A percentile compares a stretch with the other conserved stretches of the same genome.
Evolutionary conservation across 495 filamentous ascomycete genomes (phyloP).

Genomic region (Aspergillus homomorphus): DNA sequence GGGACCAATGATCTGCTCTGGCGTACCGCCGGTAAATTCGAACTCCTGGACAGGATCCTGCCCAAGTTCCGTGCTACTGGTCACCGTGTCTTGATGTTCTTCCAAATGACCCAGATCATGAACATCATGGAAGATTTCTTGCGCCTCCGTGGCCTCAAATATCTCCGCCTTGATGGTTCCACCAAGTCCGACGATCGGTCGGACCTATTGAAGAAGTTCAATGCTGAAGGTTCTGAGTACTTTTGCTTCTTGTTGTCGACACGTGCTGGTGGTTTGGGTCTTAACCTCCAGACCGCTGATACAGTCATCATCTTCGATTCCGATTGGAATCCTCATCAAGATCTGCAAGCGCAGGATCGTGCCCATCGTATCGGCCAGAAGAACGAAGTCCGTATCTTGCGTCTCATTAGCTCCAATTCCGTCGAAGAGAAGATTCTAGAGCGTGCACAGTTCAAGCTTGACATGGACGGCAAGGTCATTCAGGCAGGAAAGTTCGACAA

Average conservation of each 20-base stretch:
- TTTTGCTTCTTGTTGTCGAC: conserved; percentile 99
- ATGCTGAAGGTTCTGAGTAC: conserved; percentile 82
- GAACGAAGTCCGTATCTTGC: conserved; percentile 95
- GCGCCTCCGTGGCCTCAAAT: conserved; percentile 73
- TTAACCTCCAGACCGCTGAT: conserved; percentile 95
- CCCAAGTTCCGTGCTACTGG: conserved; percentile 87
- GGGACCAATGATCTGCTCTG: conserved; percentile 89
- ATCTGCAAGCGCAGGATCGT: conserved; percentile 98
- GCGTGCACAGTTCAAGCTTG: conserved; percentile 93
- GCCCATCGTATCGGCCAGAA: conserved; percentile 99
- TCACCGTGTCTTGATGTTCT: conserved; percentile 98
- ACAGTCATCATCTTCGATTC: conserved; percentile 99
- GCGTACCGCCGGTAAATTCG: conserved; percentile 96
- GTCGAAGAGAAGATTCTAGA: conserved; percentile 99
- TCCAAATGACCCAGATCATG: conserved; percentile 99
- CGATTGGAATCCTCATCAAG: conserved; percentile 99
- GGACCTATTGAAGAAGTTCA: conserved; percentile 82
- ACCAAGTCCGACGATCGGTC: conserved; percentile 98
- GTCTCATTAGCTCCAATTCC: conserved; percentile 92
- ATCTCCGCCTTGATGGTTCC: conserved; percentile 90
- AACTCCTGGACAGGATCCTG: conserved; percentile 85
- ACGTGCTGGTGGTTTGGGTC: conserved; percentile 93
- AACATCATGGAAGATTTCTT: conserved; percentile 99
- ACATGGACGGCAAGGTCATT: conserved; percentile 99
- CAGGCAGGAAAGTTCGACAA: conserved; percentile 99